Percentiles rank a stretch among this genome's conserved stretches.
Evolutionary conservation across 495 filamentous ascomycete species (phyloP).

Genomic region (Pyronema omphalodes): DNA sequence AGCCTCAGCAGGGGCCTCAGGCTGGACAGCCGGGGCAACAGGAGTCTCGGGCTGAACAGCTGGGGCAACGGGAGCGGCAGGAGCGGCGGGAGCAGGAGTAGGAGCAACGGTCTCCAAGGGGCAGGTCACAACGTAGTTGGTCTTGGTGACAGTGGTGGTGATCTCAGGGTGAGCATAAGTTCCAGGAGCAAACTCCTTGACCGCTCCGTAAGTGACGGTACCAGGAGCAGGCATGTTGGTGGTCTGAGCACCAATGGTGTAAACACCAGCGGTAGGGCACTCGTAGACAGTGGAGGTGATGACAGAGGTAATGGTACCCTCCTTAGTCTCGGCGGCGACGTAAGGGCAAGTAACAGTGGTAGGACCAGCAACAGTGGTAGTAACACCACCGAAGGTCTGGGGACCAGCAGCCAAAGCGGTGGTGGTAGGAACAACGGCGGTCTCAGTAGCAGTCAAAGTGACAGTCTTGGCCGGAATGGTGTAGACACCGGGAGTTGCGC

Average conservation of each 20-base stretch:
- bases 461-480: conserved; percentile 63
- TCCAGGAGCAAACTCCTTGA: conserved; percentile 46
- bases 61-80: conserved; percentile 9
- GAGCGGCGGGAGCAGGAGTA: conserved; percentile 12
- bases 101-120: conserved; percentile 37
- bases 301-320: conserved; percentile 45
- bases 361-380: conserved; percentile 47
- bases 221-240: conserved; percentile 37
- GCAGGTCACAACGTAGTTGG: conserved; percentile 51
- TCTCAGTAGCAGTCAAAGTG: conserved; percentile 45
- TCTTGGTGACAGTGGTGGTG: conserved; percentile 49
- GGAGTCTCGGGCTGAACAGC: conserved; percentile 6
- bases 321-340: conserved; percentile 43
- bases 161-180: conserved; percentile 54
- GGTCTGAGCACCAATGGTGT: conserved; percentile 58
- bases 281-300: conserved; percentile 54
- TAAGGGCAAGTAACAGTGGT: conserved; percentile 60
- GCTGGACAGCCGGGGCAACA: conserved; percentile 13
- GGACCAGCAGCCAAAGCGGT: conserved; percentile 45
- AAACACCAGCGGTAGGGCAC: conserved; percentile 62
- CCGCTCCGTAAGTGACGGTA: conserved; percentile 45
- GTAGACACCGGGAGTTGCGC: conserved; percentile 55
- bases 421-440: conserved; percentile 44
- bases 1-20: conserved; percentile 1
- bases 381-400: conserved; percentile 59